These are phyloP conservation scores for Astrocystis sublimbata DNA, from an alignment of 495 filamentous ascomycete genomes.

Conservation along the genomic window DNA sequence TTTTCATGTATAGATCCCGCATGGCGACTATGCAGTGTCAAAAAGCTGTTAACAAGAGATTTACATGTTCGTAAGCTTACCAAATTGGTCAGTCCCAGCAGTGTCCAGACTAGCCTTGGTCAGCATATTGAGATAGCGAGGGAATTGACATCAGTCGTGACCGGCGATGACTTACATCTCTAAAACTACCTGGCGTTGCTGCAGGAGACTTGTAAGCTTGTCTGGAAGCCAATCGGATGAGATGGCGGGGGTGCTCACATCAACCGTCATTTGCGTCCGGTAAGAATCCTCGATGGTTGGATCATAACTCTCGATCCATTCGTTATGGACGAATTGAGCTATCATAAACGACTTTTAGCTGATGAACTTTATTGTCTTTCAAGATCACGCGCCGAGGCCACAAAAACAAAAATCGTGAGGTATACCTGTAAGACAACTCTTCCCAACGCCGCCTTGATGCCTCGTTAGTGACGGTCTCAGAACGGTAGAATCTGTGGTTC, in stretches of 20 bases:
- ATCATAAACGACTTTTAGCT: conserved; percentile 26
- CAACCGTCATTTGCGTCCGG: conserved; percentile 88
- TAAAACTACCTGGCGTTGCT: conserved; percentile 94
- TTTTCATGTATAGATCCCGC: conserved; percentile 96
- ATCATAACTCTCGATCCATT: conserved; percentile 99
- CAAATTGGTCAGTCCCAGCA: conserved; percentile 97
- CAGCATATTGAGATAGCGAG: conserved; percentile 24
- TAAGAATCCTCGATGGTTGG: conserved; percentile 98
- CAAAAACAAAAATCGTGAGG: conserved; percentile 18
- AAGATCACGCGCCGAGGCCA: conserved; percentile 5
- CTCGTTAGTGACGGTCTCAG: conserved; percentile 26
- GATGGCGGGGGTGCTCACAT: conserved; percentile 60
- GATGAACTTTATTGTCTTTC: conserved; percentile 19
- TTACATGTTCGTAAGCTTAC: conserved; percentile 56
- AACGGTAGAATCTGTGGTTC: background rate
- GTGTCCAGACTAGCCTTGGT: conserved; percentile 75
- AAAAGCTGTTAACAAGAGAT: conserved; percentile 12
- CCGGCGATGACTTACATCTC: conserved; percentile 73
- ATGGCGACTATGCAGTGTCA: conserved; percentile 46
- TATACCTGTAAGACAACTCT: conserved; percentile 96
- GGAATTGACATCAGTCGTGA: background rate
- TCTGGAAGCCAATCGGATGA: conserved; percentile 20
- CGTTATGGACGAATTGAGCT: conserved; percentile 99
- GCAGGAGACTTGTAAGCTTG: conserved; percentile 29
- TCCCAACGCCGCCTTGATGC: conserved; percentile 84